These are phyloP conservation scores for Hypsizygus marmoreus DNA, from an alignment of 768 basidiomycete genomes.

Conservation along the genomic window DNA sequence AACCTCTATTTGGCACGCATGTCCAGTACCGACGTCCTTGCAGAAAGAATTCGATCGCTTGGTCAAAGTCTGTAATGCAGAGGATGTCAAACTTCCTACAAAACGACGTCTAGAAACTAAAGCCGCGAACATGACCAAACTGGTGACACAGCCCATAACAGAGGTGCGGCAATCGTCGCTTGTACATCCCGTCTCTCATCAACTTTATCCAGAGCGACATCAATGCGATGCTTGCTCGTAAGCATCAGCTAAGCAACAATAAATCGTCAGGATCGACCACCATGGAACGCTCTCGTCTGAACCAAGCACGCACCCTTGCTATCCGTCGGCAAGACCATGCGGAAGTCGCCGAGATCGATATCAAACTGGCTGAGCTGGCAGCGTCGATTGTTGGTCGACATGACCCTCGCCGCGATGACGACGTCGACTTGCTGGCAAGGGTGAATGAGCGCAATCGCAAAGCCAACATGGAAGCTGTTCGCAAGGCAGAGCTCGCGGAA, in stretches of 20 bases:
- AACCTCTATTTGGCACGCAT: not conserved
- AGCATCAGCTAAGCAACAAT: conserved; percentile 42
- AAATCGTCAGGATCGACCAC: conserved; percentile 40
- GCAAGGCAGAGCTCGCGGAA: conserved; percentile 72
- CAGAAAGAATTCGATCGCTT: conserved; percentile 79
- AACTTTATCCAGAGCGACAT: conserved; percentile 68
- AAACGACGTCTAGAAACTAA: conserved; percentile 70
- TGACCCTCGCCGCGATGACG: conserved; percentile 20
- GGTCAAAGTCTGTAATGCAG: conserved; percentile 39
- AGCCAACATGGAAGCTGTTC: conserved; percentile 78
- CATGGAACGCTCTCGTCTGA: conserved; percentile 67
- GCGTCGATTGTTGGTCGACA: conserved; percentile 15
- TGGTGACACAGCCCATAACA: conserved; percentile 66
- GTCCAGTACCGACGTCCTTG: conserved; percentile 6
- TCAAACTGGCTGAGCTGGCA: conserved; percentile 58
- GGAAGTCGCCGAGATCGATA: conserved; percentile 65
- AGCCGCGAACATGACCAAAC: conserved; percentile 56
- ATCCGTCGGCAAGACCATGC: conserved; percentile 67
- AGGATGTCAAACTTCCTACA: conserved; percentile 67
- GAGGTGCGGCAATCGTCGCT: conserved; percentile 56
- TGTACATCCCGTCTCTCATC: conserved; percentile 8
- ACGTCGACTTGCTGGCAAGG: conserved; percentile 61
- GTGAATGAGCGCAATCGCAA: conserved; percentile 91
- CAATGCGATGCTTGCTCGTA: conserved; percentile 73
- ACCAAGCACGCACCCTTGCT: conserved; percentile 74